phyloP scores from a whole-genome alignment of 208 protist species.

The Leishmania tropica region DNA sequence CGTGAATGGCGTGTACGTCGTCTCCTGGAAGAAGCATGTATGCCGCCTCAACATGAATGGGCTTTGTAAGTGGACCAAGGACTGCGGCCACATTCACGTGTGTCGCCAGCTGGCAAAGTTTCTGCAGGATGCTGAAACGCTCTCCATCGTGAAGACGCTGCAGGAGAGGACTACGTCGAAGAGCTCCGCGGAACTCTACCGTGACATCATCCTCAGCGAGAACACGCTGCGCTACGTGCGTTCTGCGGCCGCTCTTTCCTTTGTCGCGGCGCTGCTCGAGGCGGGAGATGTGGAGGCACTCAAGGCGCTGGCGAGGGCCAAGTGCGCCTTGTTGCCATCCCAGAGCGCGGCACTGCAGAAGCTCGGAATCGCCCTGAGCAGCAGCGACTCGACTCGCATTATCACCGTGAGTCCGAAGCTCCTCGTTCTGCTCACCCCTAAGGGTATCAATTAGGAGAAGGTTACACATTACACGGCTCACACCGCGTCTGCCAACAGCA shows the following conservation, averaged over 20 bases:
- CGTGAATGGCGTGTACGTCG: constrained; percentile 29
- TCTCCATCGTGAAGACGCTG: constrained; percentile 34
- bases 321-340: constrained; percentile 22
- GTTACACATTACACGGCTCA: not conserved
- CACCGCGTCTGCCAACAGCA: not conserved
- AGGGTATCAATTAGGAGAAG: not conserved
- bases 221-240: constrained; percentile 34
- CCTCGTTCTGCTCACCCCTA: constrained; percentile 7
- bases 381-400: not conserved
- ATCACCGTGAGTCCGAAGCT: constrained; percentile 29
- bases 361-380: constrained; percentile 13
- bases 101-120: constrained; percentile 39
- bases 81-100: constrained; percentile 64
- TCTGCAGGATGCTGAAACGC: constrained; percentile 33
- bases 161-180: constrained; percentile 23
- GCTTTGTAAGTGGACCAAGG: constrained; percentile 67
- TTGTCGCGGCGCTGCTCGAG: constrained; percentile 38
- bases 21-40: constrained; percentile 51
- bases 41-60: constrained; percentile 53
- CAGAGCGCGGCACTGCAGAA: constrained; percentile 12
- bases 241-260: constrained; percentile 27
- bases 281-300: constrained; percentile 28
- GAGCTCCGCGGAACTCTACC: constrained; percentile 23
- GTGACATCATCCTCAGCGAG: constrained; percentile 36
- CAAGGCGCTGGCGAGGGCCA: constrained; percentile 27